Conservation (phyloP, 805 yeast species). For the Cyberlindnera japonica region DNA sequence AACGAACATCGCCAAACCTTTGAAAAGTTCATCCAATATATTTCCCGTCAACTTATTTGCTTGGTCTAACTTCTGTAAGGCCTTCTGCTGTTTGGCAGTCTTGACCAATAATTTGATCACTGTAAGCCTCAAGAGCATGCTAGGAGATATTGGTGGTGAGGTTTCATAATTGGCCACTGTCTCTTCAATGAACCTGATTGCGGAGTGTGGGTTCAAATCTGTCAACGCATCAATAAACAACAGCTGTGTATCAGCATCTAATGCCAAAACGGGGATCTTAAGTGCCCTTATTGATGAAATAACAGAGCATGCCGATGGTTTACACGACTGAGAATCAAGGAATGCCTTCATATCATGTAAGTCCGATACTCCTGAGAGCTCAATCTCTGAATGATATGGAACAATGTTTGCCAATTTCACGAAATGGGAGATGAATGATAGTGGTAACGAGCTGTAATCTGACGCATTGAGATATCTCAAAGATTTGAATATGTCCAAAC, state of each 20-base stretch:
- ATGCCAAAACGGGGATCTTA: conserved; percentile 11
- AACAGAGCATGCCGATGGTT: conserved; percentile 22
- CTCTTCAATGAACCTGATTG: conserved; percentile 3
- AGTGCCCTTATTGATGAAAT: conserved; percentile 18
- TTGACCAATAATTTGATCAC: conserved; percentile 20
- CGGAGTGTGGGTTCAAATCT: conserved; percentile 12
- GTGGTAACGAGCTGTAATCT: conserved; percentile 8
- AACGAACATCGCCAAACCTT: conserved; percentile 17
- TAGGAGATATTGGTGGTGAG: conserved; percentile 5
- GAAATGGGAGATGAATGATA: conserved; percentile 18
- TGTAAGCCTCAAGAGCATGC: conserved; percentile 15
- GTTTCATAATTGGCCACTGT: conserved; percentile 5
- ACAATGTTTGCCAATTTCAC: conserved; percentile 24
- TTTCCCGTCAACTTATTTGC: conserved; percentile 3
- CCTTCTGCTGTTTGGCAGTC: conserved; percentile 19
- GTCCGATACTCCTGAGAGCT: conserved; percentile 3
- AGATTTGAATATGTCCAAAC: conserved; percentile 22
- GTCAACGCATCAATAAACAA: conserved; percentile 22
- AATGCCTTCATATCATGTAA: conserved; percentile 12
- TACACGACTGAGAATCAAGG: conserved; percentile 14
- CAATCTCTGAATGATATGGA: conserved; percentile 20
- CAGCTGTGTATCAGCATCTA: conserved; percentile 20
- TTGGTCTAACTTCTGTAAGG: conserved; percentile 3
- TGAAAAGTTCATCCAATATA: conserved; percentile 15
- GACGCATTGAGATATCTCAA: conserved; percentile 16